Conservation (phyloP, 2,329 filamentous ascomycete genomes). For the Ascochyta clinopodiicola region DNA sequence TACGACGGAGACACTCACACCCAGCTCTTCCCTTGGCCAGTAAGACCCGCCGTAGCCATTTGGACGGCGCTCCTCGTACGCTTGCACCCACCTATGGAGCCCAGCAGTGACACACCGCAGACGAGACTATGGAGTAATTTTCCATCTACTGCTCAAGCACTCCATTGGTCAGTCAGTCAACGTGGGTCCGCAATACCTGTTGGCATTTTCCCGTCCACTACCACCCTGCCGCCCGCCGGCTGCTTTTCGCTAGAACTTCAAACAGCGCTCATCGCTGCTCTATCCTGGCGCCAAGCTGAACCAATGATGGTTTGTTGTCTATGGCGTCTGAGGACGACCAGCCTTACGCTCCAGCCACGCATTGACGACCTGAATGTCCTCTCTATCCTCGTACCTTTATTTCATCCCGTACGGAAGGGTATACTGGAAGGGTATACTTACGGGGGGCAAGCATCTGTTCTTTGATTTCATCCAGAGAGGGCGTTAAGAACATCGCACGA, state of each 20-base stretch:
- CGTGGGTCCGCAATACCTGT: not conserved
- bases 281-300: not conserved
- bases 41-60: not conserved
- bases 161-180: not conserved
- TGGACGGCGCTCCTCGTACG: not conserved
- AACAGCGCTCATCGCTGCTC: not conserved
- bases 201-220: constrained; percentile 8
- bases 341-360: not conserved
- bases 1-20: not conserved
- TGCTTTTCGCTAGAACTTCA: not conserved
- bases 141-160: not conserved
- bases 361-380: not conserved
- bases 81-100: not conserved
- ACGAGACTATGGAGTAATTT: not conserved
- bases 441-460: not conserved
- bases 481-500: not conserved
- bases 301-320: not conserved
- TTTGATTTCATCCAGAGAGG: not conserved
- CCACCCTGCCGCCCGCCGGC: not conserved
- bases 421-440: too few species aligned
- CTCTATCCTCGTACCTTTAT: not conserved
- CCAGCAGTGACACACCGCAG: not conserved
- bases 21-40: not conserved
- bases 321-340: not conserved
- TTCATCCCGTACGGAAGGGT: not conserved